Percentiles rank a stretch among this genome's conserved stretches.
Conservation (phyloP, 495 filamentous ascomycete genomes). For the Aspergillus cristatus region DNA sequence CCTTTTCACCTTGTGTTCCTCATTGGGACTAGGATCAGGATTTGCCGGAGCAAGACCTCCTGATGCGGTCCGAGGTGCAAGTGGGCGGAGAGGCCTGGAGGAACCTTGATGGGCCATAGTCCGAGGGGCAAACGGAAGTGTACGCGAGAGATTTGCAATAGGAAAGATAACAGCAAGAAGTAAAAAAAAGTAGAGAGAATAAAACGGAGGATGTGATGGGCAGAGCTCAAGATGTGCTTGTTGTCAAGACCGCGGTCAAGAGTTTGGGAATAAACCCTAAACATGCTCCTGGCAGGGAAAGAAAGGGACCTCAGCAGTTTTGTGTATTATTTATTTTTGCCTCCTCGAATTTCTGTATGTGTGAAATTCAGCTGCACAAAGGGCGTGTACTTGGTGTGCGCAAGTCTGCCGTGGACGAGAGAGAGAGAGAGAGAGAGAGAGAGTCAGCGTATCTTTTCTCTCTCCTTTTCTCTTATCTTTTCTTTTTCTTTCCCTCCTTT, state of each 20-base stretch:
- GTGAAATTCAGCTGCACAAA: too few species aligned
- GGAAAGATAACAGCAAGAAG: background rate
- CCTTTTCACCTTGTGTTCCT: slow-evolving; percentile 29
- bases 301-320: background rate
- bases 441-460: too few species aligned
- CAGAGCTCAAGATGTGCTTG: too few species aligned
- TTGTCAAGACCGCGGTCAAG: too few species aligned
- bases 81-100: slow-evolving; percentile 20
- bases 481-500: too few species aligned
- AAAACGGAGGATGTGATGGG: background rate
- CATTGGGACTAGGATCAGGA: slow-evolving; percentile 11
- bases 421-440: too few species aligned
- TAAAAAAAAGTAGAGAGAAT: background rate
- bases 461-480: too few species aligned
- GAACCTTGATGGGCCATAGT: slow-evolving; percentile 24
- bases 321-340: too few species aligned
- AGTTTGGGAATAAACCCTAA: background rate
- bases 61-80: slow-evolving; percentile 23
- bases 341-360: too few species aligned
- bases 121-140: background rate
- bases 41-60: slow-evolving; percentile 8
- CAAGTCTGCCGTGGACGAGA: too few species aligned
- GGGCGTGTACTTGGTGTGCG: too few species aligned
- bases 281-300: background rate
- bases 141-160: background rate